Percentiles rank a stretch among this genome's conserved stretches.
Evolutionary conservation across 139 green algal genomes (phyloP).

Genomic region (Ettlia oleoabundans): DNA sequence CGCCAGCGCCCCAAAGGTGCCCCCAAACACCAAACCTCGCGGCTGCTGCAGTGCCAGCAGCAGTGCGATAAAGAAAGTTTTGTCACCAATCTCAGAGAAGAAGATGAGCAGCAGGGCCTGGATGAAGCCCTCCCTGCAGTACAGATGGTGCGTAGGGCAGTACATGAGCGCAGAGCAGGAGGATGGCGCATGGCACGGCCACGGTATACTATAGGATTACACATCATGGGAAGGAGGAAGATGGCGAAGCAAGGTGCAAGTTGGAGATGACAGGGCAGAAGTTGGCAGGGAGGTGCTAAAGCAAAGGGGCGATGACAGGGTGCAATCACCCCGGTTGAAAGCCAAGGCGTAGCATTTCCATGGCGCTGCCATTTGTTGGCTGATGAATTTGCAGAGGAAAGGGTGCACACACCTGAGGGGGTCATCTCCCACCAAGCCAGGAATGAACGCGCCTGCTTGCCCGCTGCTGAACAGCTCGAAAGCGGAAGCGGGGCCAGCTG

Average conservation of each 20-base stretch:
- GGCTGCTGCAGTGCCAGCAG: slow-evolving; percentile 81
- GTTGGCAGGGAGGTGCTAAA: too few relatives aligned
- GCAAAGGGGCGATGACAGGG: too few relatives aligned
- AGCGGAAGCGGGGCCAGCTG: neutral
- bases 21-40: slow-evolving; percentile 83
- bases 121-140: slow-evolving; percentile 75
- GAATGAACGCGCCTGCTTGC: slow-evolving; percentile 23
- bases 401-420: slow-evolving; percentile 43
- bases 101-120: slow-evolving; percentile 95
- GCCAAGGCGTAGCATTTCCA: too few relatives aligned
- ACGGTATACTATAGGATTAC: too few relatives aligned
- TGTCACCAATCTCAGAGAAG: slow-evolving; percentile 98
- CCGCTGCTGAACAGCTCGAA: neutral
- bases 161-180: neutral
- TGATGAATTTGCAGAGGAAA: too few relatives aligned
- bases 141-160: neutral
- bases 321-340: too few relatives aligned
- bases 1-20: slow-evolving; percentile 94
- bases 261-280: too few relatives aligned
- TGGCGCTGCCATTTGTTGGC: too few relatives aligned
- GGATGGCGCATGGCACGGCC: neutral
- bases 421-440: slow-evolving; percentile 73
- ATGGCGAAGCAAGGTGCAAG: too few relatives aligned
- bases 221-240: too few relatives aligned
- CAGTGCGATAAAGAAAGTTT: slow-evolving; percentile 99